Evolutionary conservation across 805 yeast species (phyloP), one percentile per base, ranked within the genome.

Genomic region (Komagataella phaffii): DNA sequence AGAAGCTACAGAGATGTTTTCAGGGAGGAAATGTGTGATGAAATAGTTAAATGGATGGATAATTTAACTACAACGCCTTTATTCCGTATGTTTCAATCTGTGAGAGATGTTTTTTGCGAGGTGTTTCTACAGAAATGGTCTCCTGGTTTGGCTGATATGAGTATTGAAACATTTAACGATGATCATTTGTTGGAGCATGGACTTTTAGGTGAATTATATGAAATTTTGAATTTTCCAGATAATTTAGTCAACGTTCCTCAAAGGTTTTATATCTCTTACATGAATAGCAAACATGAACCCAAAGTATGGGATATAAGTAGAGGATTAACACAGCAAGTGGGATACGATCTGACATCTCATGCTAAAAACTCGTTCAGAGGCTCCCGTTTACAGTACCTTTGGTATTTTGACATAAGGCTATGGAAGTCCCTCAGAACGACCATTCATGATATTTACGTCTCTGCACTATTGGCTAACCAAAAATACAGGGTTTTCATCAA

Each of bases 21-120:
- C 60, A 70, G 93, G 50, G 96, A 88, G 60, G 90, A 85, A 53
- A 81, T 85, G 86, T 81, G 85, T 57, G 81, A 77, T 46, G 88
- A 83, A 54, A 79, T 88, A 17, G 61, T 85, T 6, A 58, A 62
- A n/a, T 85, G 93, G 89, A 61, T 88, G 4, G 63, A 67, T 24
- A 83, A 80, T 45, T 63, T 88, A 24, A 69, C 83, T 0, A 73
- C 72, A 48, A 74, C 84, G 8, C 73, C 77, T 44, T 57, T 83
- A 3, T 73, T 74, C 53, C 77, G 77, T 7, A 74, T 75, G 49
- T 75, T 76, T 56, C 64, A 65, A 36, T 54, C 69, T 1, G 62
- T 76, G 5, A 72, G 83, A 49, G 74, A 79, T 49, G 58, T 75
- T 0, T 67, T 85, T 7, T 77, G 87, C 49, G 66, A 65, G 50